Evolutionary conservation across 2,329 filamentous ascomycete genomes (phyloP).

Genomic region (Xylaria sp.): DNA sequence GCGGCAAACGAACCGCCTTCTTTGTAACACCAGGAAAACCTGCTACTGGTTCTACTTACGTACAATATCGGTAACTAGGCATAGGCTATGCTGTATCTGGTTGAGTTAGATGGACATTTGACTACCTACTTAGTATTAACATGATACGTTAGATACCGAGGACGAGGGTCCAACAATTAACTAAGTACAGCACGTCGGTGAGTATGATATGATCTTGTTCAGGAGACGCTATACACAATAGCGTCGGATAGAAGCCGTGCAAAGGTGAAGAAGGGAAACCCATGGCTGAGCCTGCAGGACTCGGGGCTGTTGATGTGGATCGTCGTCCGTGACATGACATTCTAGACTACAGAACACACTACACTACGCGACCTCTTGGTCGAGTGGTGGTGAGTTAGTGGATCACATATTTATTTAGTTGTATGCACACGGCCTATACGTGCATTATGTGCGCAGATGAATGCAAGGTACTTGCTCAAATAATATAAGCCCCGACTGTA

Average conservation of each 20-base stretch:
- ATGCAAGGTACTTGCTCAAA: constrained; percentile 15
- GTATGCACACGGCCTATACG: not conserved
- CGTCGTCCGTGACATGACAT: not conserved
- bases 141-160: not conserved
- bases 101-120: not conserved
- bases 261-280: constrained; percentile 14
- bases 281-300: constrained; percentile 12
- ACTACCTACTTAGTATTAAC: too few relatives aligned
- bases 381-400: too few relatives aligned
- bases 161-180: not conserved
- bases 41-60: not conserved
- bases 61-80: not conserved
- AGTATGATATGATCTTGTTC: not conserved
- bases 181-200: not conserved
- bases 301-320: not conserved
- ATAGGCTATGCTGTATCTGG: not conserved
- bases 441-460: constrained; percentile 1
- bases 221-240: constrained; percentile 10
- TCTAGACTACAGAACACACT: not conserved
- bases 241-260: constrained; percentile 10
- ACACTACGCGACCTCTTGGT: too few relatives aligned
- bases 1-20: constrained; percentile 2
- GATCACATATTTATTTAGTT: not conserved
- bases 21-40: not conserved
- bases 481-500: constrained; percentile 8